Evolutionary conservation across 768 basidiomycete species (phyloP), one percentile per base, ranked within the genome.

Genomic region (Auricularia heimuer): DNA sequence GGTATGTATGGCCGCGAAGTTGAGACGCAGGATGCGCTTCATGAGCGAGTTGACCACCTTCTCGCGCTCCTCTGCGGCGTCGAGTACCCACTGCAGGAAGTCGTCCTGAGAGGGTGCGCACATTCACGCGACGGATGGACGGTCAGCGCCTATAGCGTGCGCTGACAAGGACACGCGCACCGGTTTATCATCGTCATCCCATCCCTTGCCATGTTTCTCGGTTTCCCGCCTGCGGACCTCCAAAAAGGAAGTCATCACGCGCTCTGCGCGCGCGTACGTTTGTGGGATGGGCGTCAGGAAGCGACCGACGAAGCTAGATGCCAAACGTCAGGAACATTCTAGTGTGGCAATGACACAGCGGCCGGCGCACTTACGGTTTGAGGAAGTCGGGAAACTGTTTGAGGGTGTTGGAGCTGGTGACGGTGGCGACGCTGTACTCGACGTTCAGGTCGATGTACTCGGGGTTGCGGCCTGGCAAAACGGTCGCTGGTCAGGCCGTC

Each of bases 41-140:
- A 75, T 73, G 6, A 80, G 68, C 37, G 76, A 72, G n/a, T 69
- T 69, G 14, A 75, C 63, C 0, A 71, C 74, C 29, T 72, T 69
- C 63, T 77, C 74, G 3, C 71, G 61, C 29, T 70, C 75, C 33
- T 71, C 58, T 0, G 79, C 78, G 16, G 71, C 70, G 36, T 78
- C 79, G 47, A 82, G 69, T 4, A 82, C 68, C 82, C 82, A 83
- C 51, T 74, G 75, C 6, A 82, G 73, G 42, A 80, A 68, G 66
- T 83, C 81, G 62, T 79, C 78, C 82, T 80, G 37, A 64, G 63
- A 34, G 33, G 33, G 34, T 0, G 8, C 29, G 47, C 34, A 24
- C 24, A 24, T 24, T 24, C 24, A 24, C 24, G 24, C 24, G 24
- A 24, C 24, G 24, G 24, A 24, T 24, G 24, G 24, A 24, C 24